These are phyloP conservation scores for Candida namnaoensis DNA, from an alignment of 805 yeast genomes.

Conservation along the genomic window DNA sequence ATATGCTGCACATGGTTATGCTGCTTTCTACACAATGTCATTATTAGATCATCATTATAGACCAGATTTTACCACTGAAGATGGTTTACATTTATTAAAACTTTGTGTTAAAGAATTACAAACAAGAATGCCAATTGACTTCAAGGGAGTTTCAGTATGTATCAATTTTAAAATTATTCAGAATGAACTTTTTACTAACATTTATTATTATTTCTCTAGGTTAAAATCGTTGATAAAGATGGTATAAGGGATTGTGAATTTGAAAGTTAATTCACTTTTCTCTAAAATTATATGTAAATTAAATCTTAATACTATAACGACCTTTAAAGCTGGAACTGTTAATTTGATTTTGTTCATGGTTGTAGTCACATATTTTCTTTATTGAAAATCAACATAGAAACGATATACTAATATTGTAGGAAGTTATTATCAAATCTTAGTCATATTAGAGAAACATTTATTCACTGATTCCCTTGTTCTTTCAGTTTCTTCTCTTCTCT, in stretches of 20 bases:
- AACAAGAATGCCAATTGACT: slow-evolving; percentile 86
- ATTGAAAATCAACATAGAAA: too few relatives aligned
- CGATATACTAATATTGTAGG: too few relatives aligned
- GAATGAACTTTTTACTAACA: slow-evolving; percentile 5
- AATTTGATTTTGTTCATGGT: too few relatives aligned
- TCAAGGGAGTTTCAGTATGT: slow-evolving; percentile 65
- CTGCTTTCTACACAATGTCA: slow-evolving; percentile 91
- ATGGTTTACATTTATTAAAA: slow-evolving; percentile 69
- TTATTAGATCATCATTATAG: slow-evolving; percentile 85
- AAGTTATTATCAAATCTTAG: too few relatives aligned
- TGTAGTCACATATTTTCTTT: too few relatives aligned
- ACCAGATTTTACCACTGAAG: slow-evolving; percentile 63
- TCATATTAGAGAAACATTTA: too few relatives aligned
- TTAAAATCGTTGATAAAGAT: slow-evolving; percentile 58
- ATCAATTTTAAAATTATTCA: neutral
- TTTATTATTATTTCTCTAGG: slow-evolving; percentile 14
- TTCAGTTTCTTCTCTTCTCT: too few relatives aligned
- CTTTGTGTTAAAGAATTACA: slow-evolving; percentile 72
- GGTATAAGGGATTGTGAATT: slow-evolving; percentile 38
- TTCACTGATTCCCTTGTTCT: too few relatives aligned
- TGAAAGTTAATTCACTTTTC: neutral
- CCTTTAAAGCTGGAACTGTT: too few relatives aligned
- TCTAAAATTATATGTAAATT: too few relatives aligned
- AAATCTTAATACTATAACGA: too few relatives aligned
- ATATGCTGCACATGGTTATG: slow-evolving; percentile 97